phyloP scores from a whole-genome alignment of 2,329 filamentous ascomycete genomes.

The Clonostachys rosea region DNA sequence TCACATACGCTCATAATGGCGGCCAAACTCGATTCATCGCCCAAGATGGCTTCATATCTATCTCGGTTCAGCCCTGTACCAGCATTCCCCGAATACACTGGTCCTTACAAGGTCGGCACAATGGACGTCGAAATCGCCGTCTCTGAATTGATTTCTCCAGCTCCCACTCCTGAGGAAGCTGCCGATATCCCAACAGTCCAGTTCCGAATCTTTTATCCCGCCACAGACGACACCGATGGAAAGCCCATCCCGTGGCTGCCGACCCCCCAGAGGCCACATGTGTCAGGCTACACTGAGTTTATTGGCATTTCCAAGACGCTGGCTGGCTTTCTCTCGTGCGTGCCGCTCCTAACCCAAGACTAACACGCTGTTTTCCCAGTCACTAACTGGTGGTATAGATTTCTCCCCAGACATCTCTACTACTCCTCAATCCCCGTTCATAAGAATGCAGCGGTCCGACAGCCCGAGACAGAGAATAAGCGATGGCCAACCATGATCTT shows the following conservation, averaged over 20 bases:
- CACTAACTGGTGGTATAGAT: conserved; percentile 29
- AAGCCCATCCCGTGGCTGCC: conserved; percentile 73
- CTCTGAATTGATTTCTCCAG: conserved; percentile 49
- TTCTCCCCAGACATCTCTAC: conserved; percentile 66
- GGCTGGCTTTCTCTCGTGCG: conserved; percentile 57
- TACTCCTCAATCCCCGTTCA: conserved; percentile 69
- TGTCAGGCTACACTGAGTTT: conserved; percentile 74
- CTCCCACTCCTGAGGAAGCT: conserved; percentile 46
- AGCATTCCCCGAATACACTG: conserved; percentile 69
- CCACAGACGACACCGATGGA: conserved; percentile 43
- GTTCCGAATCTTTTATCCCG: conserved; percentile 81
- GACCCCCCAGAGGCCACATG: conserved; percentile 67
- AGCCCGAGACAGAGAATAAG: conserved; percentile 36
- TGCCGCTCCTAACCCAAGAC: conserved; percentile 5
- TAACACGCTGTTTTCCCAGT: background rate
- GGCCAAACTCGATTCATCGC: conserved; percentile 3
- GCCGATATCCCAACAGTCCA: conserved; percentile 65
- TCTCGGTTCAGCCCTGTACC: conserved; percentile 64
- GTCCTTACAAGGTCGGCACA: conserved; percentile 74
- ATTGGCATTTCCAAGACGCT: conserved; percentile 58
- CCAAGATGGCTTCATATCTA: conserved; percentile 41
- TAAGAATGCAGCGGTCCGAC: conserved; percentile 63
- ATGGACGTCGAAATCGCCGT: conserved; percentile 77
- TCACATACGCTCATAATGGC: too few relatives aligned
- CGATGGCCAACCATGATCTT: conserved; percentile 82